Percentiles rank a stretch among this genome's conserved stretches.
These are phyloP conservation scores for Nitzschia sp. DNA, from an alignment of 108 stramenopile species.

Conservation along the genomic window DNA sequence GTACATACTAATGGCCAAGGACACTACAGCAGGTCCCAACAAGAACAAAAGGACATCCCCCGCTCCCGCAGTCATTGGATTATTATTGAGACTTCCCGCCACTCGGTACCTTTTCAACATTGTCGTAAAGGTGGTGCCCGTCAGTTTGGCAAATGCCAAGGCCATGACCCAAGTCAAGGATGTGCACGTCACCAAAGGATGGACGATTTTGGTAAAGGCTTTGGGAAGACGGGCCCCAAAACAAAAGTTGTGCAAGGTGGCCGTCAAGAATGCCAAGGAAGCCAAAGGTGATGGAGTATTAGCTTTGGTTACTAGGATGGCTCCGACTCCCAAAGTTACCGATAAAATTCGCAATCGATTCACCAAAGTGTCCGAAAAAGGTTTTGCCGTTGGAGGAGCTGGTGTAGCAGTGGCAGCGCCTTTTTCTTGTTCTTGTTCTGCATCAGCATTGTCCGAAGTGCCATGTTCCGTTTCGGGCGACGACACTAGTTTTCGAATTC, in stretches of 20 bases:
- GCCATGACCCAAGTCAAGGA: constrained; percentile 28
- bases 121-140: constrained; percentile 43
- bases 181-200: constrained; percentile 77
- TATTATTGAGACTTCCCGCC: constrained; percentile 45
- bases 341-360: constrained; percentile 42
- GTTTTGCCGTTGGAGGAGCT: constrained; percentile 29
- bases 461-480: not conserved
- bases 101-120: constrained; percentile 64
- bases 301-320: constrained; percentile 25
- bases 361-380: constrained; percentile 50
- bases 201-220: constrained; percentile 61
- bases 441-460: constrained; percentile 24
- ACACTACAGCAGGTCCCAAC: constrained; percentile 79
- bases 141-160: constrained; percentile 31
- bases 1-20: constrained; percentile 79
- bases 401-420: constrained; percentile 14
- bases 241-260: constrained; percentile 64
- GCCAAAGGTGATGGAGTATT: constrained; percentile 37
- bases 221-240: constrained; percentile 68
- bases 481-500: constrained; percentile 40
- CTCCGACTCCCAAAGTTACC: constrained; percentile 33
- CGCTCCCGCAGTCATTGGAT: constrained; percentile 53
- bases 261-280: constrained; percentile 47
- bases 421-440: not conserved
- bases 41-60: constrained; percentile 79